Evolutionary conservation across 768 basidiomycete species (phyloP), one percentile per base, ranked within the genome.

Genomic region (Serendipita sp.): DNA sequence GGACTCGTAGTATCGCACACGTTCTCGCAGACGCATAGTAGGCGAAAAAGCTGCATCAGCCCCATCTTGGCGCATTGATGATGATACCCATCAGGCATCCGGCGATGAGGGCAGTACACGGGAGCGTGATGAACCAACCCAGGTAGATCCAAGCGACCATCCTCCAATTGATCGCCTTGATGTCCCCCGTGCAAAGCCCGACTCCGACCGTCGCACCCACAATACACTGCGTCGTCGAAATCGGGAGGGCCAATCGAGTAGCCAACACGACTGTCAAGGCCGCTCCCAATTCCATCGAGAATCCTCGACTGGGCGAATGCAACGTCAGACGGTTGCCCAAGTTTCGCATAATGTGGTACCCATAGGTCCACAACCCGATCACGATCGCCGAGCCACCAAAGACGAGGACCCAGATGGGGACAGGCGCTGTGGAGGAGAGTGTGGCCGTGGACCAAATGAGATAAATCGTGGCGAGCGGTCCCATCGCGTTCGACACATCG

Each of bases 221-320:
- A 61, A 72, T 73, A 64, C 74, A 75, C 74, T 72, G 73, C 20
- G 74, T 74, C 0, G 73, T 72, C 2, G 69, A 70, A 34, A 74
- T 72, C 7, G 74, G 74, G 16, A 75, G 65, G 20, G 68, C 71
- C 65, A 66, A 73, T 48, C 72, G 74, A 13, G 74, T 75, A 34
- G 75, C 74, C 61, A 77, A 69, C 44, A 77, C 69, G 63, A 77
- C 75, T 30, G 76, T 76, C 66, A 76, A 72, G 44, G 74, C 69
- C 11, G 74, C 72, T 14, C 74, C 75, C 62, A 77, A 68, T 65
- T 76, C 76, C 76, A 77, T 77, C 7, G 72, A 71, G 66, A 71
- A 74, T 3, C 76, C 76, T 48, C 76, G 73, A 2, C 73, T 74
- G 1, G 76, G 75, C 0, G 74, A 75, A 64, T 72, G 69, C 30